Evolutionary conservation across 1,139 yeast species (phyloP), one percentile per base, ranked within the genome.

Genomic region (Candida albicans): DNA sequence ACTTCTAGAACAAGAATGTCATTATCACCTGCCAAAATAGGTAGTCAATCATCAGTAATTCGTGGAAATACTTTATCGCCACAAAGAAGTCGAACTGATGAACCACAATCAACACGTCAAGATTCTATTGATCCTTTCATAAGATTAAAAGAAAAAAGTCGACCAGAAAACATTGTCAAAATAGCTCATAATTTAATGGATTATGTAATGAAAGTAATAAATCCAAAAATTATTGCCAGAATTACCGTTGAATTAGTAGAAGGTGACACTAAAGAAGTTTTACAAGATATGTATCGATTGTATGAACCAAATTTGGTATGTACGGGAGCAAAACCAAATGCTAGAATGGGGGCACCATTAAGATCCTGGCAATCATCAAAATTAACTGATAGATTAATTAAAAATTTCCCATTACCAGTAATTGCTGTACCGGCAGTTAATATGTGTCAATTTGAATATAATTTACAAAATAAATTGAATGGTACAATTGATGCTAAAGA

Each of bases 351-450:
- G 34, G 77, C 81, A 71, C 85, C 84, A 11, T 64, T 81, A 15
- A 70, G 77, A 42, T 75, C 84, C 8, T 82, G 88, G 87, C 67
- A 67, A 28, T 79, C 87, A 1, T 77, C 81, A 12, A 73, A 80
- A 49, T 59, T 86, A 38, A 77, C 83, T 26, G 91, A 85, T 57
- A 65, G 84, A 41, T 64, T 85, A 41, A 84, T 83, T 30, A 79
- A 78, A 48, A 74, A 74, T 48, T 83, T 77, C 53, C 84, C 87
- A 1, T 69, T 84, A n/a, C 93, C 95, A 0, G 77, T 82, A 6
- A 71, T 84, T 26, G 75, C 84, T 29, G 84, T 81, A 0, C 90
- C 93, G 0, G 83, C 87, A 1, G 68, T 73, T 51, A 82, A 84
- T 51, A 75, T 84, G 81, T 69, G 64, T 44, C 57, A 65, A 13